A percentile compares a stretch with the other conserved stretches of the same genome.
These are phyloP conservation scores for Clonostachys sp. DNA, from an alignment of 2,329 filamentous ascomycete genomes.

Conservation along the genomic window DNA sequence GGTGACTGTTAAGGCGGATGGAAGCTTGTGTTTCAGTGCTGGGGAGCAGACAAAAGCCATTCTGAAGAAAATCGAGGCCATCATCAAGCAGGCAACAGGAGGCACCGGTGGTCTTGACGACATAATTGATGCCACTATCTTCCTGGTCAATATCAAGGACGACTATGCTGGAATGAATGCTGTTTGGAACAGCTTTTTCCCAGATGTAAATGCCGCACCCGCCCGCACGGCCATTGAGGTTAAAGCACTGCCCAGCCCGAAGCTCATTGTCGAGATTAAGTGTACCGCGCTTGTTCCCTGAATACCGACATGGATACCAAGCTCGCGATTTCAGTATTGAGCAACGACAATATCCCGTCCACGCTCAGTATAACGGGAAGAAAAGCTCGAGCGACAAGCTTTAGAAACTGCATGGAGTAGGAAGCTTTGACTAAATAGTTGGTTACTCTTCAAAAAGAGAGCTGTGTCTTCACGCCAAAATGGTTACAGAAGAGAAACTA, in stretches of 20 bases:
- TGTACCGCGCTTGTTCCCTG: constrained; percentile 12
- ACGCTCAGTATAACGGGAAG: too few species aligned
- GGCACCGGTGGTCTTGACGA: constrained; percentile 27
- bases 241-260: constrained; percentile 19
- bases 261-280: constrained; percentile 25
- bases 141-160: constrained; percentile 31
- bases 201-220: constrained; percentile 25
- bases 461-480: too few species aligned
- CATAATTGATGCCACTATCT: constrained; percentile 32
- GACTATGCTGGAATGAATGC: constrained; percentile 38
- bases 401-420: too few species aligned
- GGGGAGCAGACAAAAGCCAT: constrained; percentile 29
- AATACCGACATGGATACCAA: too few species aligned
- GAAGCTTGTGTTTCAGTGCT: constrained; percentile 23
- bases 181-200: constrained; percentile 38
- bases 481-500: too few species aligned
- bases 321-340: too few species aligned
- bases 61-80: constrained; percentile 25
- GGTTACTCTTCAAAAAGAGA: too few species aligned
- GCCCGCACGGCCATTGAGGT: constrained; percentile 24
- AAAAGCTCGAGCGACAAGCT: too few species aligned
- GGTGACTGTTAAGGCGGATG: constrained; percentile 25
- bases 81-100: constrained; percentile 27
- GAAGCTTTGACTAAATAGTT: too few species aligned
- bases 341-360: too few species aligned